Evolutionary conservation across 257 asterid species (phyloP), one percentile per base, ranked within the genome.

Genomic region (Pogostemon cablin): DNA sequence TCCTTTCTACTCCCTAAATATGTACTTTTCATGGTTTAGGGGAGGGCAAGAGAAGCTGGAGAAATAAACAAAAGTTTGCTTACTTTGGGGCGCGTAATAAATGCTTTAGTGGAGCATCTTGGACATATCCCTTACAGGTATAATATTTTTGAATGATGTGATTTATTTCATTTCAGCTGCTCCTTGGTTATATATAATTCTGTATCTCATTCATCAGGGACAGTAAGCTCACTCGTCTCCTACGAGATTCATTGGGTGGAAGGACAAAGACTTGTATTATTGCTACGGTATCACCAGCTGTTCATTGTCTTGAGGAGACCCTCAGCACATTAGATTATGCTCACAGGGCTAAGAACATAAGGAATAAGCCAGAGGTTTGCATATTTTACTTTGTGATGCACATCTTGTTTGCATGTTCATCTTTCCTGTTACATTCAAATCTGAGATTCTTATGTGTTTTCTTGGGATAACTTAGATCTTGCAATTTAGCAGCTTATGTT

Each of bases 31-130:
- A 64, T 48, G 41, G 55, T 49, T 41, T 41, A 87, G 98, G 98
- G 95, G 49, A 84, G 98, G 62, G 98, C 96, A 71, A 86, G 96
- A 74, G 96, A 89, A 85, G 98, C 96, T 49, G 98, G 96, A 42
- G 96, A 92, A 80, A 92, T 92, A 62, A 92, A 92, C 79, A 92
- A 92, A 82, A 92, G 96, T 79, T 80, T 92, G 75, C 96, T 92
- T 71, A 92, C 96, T 4, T 84, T 92, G 72, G 98, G 96, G 8
- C 80, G 95, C 74, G 98, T 91, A 40, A 89, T 92, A 59, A 91
- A 77, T 81, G 97, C 97, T 81, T 91, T 91, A 34, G 96, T 88
- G 49, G 97, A 89, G 81, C 98, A 92, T 81, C 88, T 87, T 62
- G 98, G 93, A 35, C 98, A 91, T 74, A 66, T 91, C 17, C 95